phyloP scores from a whole-genome alignment of 768 basidiomycete genomes.

The Pleurotus ostreatus region DNA sequence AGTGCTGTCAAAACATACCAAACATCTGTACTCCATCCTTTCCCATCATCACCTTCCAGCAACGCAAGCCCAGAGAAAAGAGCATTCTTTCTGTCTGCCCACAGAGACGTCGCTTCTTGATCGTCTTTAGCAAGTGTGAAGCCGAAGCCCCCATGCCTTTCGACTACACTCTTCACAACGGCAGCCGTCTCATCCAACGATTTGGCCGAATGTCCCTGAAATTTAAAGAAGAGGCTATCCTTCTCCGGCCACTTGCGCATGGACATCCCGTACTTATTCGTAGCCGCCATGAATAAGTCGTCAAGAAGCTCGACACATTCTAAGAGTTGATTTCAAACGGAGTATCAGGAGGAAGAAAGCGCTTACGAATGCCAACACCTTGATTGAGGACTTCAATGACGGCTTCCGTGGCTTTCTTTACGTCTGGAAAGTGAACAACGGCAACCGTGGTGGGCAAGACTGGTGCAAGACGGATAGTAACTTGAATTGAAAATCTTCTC shows the following conservation, averaged over 20 bases:
- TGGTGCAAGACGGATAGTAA: constrained; percentile 79
- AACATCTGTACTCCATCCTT: constrained; percentile 73
- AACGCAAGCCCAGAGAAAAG: constrained; percentile 53
- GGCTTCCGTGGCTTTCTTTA: constrained; percentile 70
- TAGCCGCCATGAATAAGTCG: constrained; percentile 59
- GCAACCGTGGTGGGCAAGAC: constrained; percentile 81
- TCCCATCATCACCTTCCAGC: constrained; percentile 41
- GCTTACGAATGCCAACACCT: constrained; percentile 75
- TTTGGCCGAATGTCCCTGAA: constrained; percentile 64
- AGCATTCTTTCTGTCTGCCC: constrained; percentile 73
- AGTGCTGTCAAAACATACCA: constrained; percentile 36
- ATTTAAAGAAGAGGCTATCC: constrained; percentile 83
- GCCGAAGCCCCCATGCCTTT: constrained; percentile 62
- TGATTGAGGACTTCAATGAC: constrained; percentile 68
- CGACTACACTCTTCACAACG: constrained; percentile 52
- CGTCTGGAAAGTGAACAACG: constrained; percentile 75
- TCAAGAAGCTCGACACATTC: constrained; percentile 88
- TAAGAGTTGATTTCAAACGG: constrained; percentile 16
- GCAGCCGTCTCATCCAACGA: constrained; percentile 58
- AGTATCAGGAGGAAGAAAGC: not conserved
- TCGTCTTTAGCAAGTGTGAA: constrained; percentile 63
- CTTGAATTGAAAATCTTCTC: constrained; percentile 26
- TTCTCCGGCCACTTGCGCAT: constrained; percentile 52
- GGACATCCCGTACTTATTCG: constrained; percentile 53
- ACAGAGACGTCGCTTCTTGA: constrained; percentile 66